Evolutionary conservation across 257 asterid species (phyloP).

Genomic region (Solanum medicagineum): DNA sequence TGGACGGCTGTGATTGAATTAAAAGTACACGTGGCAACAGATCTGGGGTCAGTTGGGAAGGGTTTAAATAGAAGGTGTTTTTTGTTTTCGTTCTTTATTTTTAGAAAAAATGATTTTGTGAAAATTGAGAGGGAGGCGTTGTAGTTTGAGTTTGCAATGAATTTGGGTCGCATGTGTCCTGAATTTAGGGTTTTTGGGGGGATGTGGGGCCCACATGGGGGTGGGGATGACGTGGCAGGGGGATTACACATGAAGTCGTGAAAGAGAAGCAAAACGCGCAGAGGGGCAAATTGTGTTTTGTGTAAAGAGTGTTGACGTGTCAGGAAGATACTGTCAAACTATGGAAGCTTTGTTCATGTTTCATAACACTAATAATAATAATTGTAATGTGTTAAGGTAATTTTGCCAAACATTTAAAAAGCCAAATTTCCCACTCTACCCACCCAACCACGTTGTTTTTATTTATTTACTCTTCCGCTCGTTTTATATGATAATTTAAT

Average conservation of each 20-base stretch:
- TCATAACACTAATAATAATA: not conserved
- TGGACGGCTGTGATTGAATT: conserved; percentile 27
- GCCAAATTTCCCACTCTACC: not conserved
- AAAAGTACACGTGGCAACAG: conserved; percentile 24
- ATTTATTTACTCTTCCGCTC: too few relatives aligned
- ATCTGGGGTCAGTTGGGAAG: not conserved
- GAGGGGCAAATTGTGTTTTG: conserved; percentile 14
- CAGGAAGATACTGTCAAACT: conserved; percentile 27
- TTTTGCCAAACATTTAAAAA: conserved; percentile 1
- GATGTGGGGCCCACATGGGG: conserved; percentile 13
- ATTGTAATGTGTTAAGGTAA: not conserved
- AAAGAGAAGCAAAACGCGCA: conserved; percentile 38
- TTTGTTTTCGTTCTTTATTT: not conserved
- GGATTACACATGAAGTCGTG: conserved; percentile 25
- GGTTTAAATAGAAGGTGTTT: not conserved
- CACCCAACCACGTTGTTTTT: too few relatives aligned
- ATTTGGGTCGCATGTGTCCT: conserved; percentile 37
- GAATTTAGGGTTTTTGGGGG: conserved; percentile 25
- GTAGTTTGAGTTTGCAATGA: conserved; percentile 14
- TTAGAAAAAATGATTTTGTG: not conserved
- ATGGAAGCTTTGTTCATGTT: not conserved
- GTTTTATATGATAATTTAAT: too few relatives aligned
- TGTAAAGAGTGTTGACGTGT: conserved; percentile 26
- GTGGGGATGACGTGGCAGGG: conserved; percentile 11
- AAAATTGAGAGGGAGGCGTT: not conserved